phyloP scores from a whole-genome alignment of 192 early-diverging fungal species.

The Coemansia sp. region DNA sequence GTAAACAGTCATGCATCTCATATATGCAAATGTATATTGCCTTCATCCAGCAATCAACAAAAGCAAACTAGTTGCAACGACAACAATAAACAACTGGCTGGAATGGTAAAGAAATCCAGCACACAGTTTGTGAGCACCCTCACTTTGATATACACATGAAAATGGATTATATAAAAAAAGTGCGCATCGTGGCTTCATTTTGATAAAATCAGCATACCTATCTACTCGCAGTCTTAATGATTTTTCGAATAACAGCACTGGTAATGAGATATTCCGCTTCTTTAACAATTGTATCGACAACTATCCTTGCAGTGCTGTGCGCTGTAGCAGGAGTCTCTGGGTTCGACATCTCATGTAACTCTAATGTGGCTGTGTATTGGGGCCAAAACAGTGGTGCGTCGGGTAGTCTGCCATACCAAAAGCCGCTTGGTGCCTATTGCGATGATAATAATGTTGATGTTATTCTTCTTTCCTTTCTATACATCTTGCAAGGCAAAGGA shows the following conservation, averaged over 20 bases:
- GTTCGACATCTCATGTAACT: constrained; percentile 55
- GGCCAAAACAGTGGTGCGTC: constrained; percentile 60
- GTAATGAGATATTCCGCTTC: not conserved
- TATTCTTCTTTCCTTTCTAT: constrained; percentile 63
- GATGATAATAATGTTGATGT: constrained; percentile 56
- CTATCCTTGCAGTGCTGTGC: constrained; percentile 4
- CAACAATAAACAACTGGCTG: no score
- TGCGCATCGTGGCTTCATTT: no score
- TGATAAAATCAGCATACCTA: not conserved
- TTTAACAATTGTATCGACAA: not conserved
- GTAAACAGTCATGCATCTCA: not conserved
- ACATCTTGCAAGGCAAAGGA: constrained; percentile 66
- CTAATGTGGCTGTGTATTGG: constrained; percentile 62
- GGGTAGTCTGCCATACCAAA: constrained; percentile 39
- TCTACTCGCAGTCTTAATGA: not conserved
- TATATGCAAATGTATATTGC: constrained; percentile 3
- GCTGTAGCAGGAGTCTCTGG: constrained; percentile 16
- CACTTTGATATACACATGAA: no score
- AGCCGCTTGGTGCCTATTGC: constrained; percentile 63
- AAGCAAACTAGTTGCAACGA: not conserved
- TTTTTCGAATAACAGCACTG: not conserved
- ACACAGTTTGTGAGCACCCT: no score
- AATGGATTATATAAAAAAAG: no score
- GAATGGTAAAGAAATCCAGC: no score
- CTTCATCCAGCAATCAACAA: not conserved